Evolutionary conservation across 1,139 yeast genomes (phyloP).

Genomic region (Torulaspora globosa): DNA sequence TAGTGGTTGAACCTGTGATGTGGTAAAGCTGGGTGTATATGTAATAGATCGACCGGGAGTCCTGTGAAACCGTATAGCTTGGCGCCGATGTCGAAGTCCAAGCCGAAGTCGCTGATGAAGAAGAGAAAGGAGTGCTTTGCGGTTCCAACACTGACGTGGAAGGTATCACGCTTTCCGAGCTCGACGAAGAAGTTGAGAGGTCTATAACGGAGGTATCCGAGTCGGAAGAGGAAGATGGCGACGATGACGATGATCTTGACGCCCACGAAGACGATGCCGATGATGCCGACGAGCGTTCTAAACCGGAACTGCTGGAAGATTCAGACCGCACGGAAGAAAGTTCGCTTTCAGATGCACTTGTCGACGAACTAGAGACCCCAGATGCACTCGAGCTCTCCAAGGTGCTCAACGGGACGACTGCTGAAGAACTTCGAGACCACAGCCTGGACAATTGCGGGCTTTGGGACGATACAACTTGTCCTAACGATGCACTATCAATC

Average conservation of each 20-base stretch:
- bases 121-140: conserved; percentile 45
- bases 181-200: not conserved
- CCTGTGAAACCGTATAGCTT: conserved; percentile 13
- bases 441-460: conserved; percentile 1
- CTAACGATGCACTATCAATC: not conserved
- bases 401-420: not conserved
- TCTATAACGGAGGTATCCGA: conserved; percentile 42
- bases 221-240: conserved; percentile 61
- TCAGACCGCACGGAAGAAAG: not conserved
- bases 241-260: conserved; percentile 3
- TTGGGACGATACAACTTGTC: not conserved
- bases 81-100: conserved; percentile 3
- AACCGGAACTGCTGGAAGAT: not conserved
- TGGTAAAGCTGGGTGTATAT: conserved; percentile 42
- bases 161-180: not conserved
- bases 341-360: not conserved
- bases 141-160: conserved; percentile 20
- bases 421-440: not conserved
- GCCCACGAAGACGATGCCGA: not conserved
- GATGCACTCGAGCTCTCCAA: not conserved
- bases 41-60: conserved; percentile 21
- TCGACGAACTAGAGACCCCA: not conserved
- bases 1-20: conserved; percentile 41
- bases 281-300: not conserved
- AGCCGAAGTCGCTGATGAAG: conserved; percentile 27